Evolutionary conservation across 2,329 filamentous ascomycete genomes (phyloP), one percentile per base, ranked within the genome.

Genomic region (Ascochyta rabiei): DNA sequence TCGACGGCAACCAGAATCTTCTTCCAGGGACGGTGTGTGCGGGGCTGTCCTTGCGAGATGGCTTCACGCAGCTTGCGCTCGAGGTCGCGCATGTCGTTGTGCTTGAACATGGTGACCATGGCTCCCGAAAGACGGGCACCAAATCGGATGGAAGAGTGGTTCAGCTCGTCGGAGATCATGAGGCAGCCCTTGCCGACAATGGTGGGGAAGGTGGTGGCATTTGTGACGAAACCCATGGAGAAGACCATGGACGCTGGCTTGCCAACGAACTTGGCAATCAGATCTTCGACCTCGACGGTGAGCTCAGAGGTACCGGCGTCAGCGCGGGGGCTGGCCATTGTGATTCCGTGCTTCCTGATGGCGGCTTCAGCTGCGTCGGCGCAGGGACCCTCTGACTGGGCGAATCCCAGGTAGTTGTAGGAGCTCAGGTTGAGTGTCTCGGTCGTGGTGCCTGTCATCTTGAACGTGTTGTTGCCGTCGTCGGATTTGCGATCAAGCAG

Each of bases 361-460:
- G 85, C 86, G 41, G 93, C 89, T 79, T 99, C 95, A 4, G 93
- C 91, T 13, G 90, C 89, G 74, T 98, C 93, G 41, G 95, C 95
- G 72, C 95, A 99, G 35, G 95, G 93, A 10, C 95, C 95, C 63
- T 98, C 93, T 0, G 95, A 97, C 76, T 99, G 95, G 46, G 95
- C 95, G 69, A 99, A 99, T 38, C 95, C 95, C 21, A 99, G 89
- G 74, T 99, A 99, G 78, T 99, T 99, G 84, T 99, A 99, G 1
- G 95, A 99, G 80, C 93, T 97, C 89, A 99, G 89, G 79, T 99
- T 99, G 68, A 99, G 81, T 0, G 95, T 98, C 77, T 99, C 91
- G 1, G 93, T 98, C 55, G 86, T 89, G 42, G 91, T 96, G 53
- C 95, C 95, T 1, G 90, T 93, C 76, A 92, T 87, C 73, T 90